These are phyloP conservation scores for Boletus huronensis DNA, from an alignment of 768 basidiomycete species.

Conservation along the genomic window DNA sequence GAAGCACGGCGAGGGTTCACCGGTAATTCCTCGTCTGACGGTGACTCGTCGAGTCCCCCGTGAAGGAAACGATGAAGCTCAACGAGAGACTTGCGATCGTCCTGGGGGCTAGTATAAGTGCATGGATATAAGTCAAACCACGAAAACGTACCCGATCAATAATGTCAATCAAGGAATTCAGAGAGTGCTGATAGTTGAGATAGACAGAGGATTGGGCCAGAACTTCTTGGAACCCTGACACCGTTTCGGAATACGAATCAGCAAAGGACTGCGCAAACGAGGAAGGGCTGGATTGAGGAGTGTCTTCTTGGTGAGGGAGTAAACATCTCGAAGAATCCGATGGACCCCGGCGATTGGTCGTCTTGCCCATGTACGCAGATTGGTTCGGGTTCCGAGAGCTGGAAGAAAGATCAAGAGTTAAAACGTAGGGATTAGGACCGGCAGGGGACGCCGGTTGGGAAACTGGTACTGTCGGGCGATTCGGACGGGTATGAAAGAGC, in stretches of 20 bases:
- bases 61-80: conserved; percentile 71
- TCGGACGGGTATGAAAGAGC: conserved; percentile 67
- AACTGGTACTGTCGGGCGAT: conserved; percentile 33
- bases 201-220: conserved; percentile 51
- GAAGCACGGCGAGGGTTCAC: conserved; percentile 26
- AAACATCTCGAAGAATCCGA: conserved; percentile 59
- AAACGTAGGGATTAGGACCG: conserved; percentile 14
- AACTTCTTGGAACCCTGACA: conserved; percentile 17
- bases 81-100: conserved; percentile 69
- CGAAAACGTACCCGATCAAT: conserved; percentile 61
- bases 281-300: conserved; percentile 18
- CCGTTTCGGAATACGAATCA: conserved; percentile 17
- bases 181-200: conserved; percentile 73
- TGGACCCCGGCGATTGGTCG: conserved; percentile 49
- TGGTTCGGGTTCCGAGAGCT: conserved; percentile 44
- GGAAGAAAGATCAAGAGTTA: conserved; percentile 21
- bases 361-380: conserved; percentile 48
- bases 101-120: conserved; percentile 39
- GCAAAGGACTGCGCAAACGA: conserved; percentile 20
- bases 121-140: not conserved
- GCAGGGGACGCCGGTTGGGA: conserved; percentile 26
- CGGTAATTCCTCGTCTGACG: conserved; percentile 20
- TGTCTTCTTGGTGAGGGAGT: conserved; percentile 33
- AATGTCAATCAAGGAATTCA: conserved; percentile 78
- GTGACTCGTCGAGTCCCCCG: conserved; percentile 21